Evolutionary conservation across 2,329 filamentous ascomycete species (phyloP).

Genomic region (Stagonosporopsis tanaceti): DNA sequence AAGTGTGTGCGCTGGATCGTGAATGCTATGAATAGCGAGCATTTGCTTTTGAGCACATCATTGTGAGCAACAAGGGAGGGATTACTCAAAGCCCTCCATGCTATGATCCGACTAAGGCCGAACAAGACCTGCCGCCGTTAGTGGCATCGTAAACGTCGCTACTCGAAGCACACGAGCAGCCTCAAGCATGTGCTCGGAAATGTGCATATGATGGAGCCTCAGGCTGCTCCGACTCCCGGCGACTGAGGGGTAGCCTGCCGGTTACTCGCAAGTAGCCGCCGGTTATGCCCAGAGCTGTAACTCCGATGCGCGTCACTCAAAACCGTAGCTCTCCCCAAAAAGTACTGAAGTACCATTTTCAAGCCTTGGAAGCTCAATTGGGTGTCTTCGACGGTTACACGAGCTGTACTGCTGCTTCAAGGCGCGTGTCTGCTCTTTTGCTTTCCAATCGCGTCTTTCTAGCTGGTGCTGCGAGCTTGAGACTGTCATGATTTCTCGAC

Average conservation of each 20-base stretch:
- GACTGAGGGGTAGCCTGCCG: conserved; percentile 12
- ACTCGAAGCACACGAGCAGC: conserved; percentile 3
- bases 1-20: background rate
- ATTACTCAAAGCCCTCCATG: too few relatives aligned
- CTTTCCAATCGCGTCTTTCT: background rate
- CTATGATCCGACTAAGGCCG: background rate
- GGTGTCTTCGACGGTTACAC: background rate
- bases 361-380: conserved; percentile 8
- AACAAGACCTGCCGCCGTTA: background rate
- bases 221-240: conserved; percentile 11
- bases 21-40: background rate
- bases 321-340: conserved; percentile 14
- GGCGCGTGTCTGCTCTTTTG: background rate
- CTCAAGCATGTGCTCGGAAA: conserved; percentile 10
- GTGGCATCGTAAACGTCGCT: background rate
- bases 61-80: too few relatives aligned
- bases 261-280: conserved; percentile 21
- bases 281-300: conserved; percentile 17
- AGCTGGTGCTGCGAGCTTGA: conserved; percentile 1
- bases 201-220: conserved; percentile 2
- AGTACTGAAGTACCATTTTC: background rate
- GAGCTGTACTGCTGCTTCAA: conserved; percentile 7
- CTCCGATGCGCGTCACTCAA: conserved; percentile 7
- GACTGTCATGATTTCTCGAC: conserved; percentile 19
- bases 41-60: background rate